Conservation (phyloP, 306 rosid species). For the Lupinus albus region DNA sequence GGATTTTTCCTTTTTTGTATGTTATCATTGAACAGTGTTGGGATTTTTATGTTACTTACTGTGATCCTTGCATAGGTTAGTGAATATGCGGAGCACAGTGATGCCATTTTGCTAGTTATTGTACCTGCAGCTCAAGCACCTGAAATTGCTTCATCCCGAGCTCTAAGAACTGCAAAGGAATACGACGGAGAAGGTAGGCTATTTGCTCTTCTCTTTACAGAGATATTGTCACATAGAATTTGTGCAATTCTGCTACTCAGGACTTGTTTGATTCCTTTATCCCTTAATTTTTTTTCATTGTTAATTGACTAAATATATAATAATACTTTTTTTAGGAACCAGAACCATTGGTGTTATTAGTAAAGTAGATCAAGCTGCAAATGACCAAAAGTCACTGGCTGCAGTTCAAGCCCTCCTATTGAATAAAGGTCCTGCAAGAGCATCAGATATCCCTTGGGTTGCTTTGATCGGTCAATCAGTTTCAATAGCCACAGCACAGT, state of each 20-base stretch:
- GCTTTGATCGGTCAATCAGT: slow-evolving; percentile 96
- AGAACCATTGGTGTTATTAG: slow-evolving; percentile 89
- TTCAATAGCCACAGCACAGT: slow-evolving; percentile 87
- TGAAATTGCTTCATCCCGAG: slow-evolving; percentile 86
- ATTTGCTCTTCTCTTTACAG: slow-evolving; percentile 24
- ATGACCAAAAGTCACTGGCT: slow-evolving; percentile 85
- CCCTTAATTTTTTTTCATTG: not conserved
- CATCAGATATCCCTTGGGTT: slow-evolving; percentile 93
- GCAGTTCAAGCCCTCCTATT: slow-evolving; percentile 91
- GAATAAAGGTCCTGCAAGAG: slow-evolving; percentile 88
- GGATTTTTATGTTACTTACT: slow-evolving; percentile 34
- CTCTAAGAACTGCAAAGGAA: slow-evolving; percentile 81
- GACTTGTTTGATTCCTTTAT: slow-evolving; percentile 23
- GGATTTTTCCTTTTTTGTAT: not conserved
- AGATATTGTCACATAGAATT: not conserved
- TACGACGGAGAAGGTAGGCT: slow-evolving; percentile 80
- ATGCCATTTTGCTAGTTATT: slow-evolving; percentile 84
- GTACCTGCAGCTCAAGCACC: slow-evolving; percentile 93
- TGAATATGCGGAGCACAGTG: slow-evolving; percentile 88
- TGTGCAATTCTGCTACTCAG: not conserved
- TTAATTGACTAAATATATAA: slow-evolving; percentile 35
- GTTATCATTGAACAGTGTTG: slow-evolving; percentile 32
- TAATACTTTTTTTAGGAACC: slow-evolving; percentile 61
- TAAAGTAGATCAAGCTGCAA: slow-evolving; percentile 94
- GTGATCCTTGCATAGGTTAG: slow-evolving; percentile 66